A percentile compares a stretch with the other conserved stretches of the same genome.
These are phyloP conservation scores for Silybum marianum DNA, from an alignment of 129 eudicot genomes.

Conservation along the genomic window DNA sequence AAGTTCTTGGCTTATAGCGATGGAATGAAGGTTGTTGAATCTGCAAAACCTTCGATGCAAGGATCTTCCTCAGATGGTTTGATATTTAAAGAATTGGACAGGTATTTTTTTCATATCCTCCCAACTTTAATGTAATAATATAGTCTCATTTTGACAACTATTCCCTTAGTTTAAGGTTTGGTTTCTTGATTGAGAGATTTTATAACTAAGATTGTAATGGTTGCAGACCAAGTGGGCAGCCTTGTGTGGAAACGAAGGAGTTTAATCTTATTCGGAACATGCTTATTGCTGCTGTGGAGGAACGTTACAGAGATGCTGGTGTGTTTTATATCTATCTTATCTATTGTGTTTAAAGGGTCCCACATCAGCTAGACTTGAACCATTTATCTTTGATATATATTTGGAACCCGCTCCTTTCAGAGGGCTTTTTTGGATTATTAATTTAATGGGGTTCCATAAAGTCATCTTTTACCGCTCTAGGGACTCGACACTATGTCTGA, in stretches of 20 bases:
- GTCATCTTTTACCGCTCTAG: neutral
- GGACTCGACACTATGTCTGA: neutral
- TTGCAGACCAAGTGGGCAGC: slow-evolving; percentile 78
- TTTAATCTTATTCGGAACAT: slow-evolving; percentile 79
- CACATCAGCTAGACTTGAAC: neutral
- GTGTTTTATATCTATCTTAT: neutral
- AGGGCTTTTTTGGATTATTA: neutral
- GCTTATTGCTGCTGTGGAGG: slow-evolving; percentile 85
- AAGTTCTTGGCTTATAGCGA: slow-evolving; percentile 72
- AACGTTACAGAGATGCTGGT: slow-evolving; percentile 95
- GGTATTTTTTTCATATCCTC: slow-evolving; percentile 32
- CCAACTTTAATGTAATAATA: neutral
- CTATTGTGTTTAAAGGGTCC: neutral
- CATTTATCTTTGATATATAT: neutral
- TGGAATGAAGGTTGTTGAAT: slow-evolving; percentile 77
- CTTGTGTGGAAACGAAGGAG: slow-evolving; percentile 74
- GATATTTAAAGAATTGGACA: slow-evolving; percentile 58
- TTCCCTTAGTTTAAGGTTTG: neutral
- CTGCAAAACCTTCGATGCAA: slow-evolving; percentile 48
- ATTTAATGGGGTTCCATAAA: neutral
- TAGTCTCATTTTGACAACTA: neutral
- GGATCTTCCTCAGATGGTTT: slow-evolving; percentile 48
- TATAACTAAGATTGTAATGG: slow-evolving; percentile 11
- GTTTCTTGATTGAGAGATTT: neutral
- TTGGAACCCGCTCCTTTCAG: neutral